Base-by-base conservation (phyloP, 257 asterid species). In the Rehmannia glutinosa region DNA sequence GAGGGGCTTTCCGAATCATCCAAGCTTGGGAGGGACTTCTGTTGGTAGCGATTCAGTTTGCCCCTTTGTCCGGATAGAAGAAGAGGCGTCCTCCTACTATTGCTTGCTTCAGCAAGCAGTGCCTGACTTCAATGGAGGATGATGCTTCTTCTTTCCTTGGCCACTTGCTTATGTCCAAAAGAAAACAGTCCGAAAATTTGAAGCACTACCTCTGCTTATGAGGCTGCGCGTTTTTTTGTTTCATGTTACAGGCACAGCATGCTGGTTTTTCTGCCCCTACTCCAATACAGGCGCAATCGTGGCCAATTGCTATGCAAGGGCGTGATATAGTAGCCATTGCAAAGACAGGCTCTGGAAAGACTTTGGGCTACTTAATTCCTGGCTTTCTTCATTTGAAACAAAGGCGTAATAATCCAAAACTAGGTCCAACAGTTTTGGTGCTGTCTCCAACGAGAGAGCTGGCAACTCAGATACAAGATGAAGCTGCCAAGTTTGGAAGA, bases 241-340 rank as follows among this genome's bases (percentile, higher is more conserved):
- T 64, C 72, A 49, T 78, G 90, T 81, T 88, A 77, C 91, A 94
- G 99, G 96, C 82, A 74, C 89, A 70, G 12, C 70, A 70, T 78
- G 97, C 97, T 75, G 99, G 99, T 64, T 94, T 94, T 80, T 79
- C 95, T 74, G 91, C 93, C 53, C 98, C 99, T 76, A 88, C 98
- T 60, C 99, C 99, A 7, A 94, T 94, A 52, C 99, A 94, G 86
- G 99, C 99, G 10, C 98, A 94, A 32, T 88, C 99, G n/a, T 94
- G 99, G 98, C 99, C 98, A 11, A 79, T 94, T 81, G 99, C 96
- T 63, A 76, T 91, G 61, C 86, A 84, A 72, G 97, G 96, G 21
- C 93, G 91, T 25, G 98, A 94, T 75, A 89, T 94, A 60, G 99
- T 94, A 66, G 99, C 99, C 68, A 84, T 94, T 81, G 99, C 99